Evolutionary conservation across 2,329 filamentous ascomycete species (phyloP).

Genomic region (Apiospora pterosperma): DNA sequence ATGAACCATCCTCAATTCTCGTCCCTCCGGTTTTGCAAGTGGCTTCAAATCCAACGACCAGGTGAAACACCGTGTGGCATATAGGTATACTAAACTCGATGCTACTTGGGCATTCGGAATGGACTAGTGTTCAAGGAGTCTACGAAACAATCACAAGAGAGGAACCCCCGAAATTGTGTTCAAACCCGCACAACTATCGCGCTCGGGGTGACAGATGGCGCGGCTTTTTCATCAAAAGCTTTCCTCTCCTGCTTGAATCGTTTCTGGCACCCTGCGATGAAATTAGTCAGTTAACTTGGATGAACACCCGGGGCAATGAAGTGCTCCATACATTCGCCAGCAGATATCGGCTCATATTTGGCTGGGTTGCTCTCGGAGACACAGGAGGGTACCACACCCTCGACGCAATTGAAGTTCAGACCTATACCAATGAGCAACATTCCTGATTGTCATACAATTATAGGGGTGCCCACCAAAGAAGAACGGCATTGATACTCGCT

Average conservation of each 20-base stretch:
- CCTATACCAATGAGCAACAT: slow-evolving; percentile 20
- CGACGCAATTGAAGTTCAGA: slow-evolving; percentile 49
- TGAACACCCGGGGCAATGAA: not conserved
- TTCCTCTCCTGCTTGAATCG: slow-evolving; percentile 28
- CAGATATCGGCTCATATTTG: slow-evolving; percentile 49
- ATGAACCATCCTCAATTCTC: not conserved
- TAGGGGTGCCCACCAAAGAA: slow-evolving; percentile 42
- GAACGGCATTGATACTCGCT: slow-evolving; percentile 53
- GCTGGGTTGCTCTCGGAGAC: slow-evolving; percentile 40
- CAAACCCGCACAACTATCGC: slow-evolving; percentile 17
- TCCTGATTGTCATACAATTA: not conserved
- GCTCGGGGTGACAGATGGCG: slow-evolving; percentile 20
- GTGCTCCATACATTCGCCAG: slow-evolving; percentile 37
- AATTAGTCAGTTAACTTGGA: slow-evolving; percentile 6
- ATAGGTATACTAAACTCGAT: not conserved
- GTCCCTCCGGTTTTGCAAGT: too few species aligned
- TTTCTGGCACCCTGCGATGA: slow-evolving; percentile 25
- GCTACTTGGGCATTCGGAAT: not conserved
- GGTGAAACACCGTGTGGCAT: too few species aligned
- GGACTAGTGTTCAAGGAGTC: not conserved
- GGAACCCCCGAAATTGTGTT: not conserved
- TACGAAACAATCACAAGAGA: not conserved
- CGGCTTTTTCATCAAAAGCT: slow-evolving; percentile 21
- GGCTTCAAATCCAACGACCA: too few species aligned
- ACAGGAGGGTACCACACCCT: slow-evolving; percentile 45